phyloP scores from a whole-genome alignment of 2,329 filamentous ascomycete genomes.

The Intubia oerlemansii region DNA sequence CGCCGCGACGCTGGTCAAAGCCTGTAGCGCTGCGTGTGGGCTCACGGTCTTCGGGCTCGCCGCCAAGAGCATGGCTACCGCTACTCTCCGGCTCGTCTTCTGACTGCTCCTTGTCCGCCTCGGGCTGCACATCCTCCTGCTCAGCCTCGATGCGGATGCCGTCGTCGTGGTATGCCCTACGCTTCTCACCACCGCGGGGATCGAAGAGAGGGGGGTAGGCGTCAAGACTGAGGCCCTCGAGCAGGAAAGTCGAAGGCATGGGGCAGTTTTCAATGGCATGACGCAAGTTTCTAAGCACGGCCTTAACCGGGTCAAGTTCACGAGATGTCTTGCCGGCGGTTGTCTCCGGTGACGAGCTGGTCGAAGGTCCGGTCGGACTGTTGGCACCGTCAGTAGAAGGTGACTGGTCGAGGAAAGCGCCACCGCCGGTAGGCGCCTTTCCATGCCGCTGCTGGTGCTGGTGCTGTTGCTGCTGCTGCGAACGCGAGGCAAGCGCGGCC shows the following conservation, averaged over 20 bases:
- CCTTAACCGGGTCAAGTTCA: no score
- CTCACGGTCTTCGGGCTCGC: slow-evolving; percentile 73
- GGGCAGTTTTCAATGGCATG: slow-evolving; percentile 17
- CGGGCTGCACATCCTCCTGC: slow-evolving; percentile 22
- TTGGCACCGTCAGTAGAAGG: no score
- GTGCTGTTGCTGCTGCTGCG: neutral
- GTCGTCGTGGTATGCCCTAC: slow-evolving; percentile 56
- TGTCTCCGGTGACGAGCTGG: no score
- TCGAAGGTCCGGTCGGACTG: neutral
- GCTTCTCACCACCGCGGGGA: slow-evolving; percentile 57
- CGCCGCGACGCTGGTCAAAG: slow-evolving; percentile 38
- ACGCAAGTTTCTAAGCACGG: no score
- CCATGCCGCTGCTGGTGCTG: slow-evolving; percentile 1
- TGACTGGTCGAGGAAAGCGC: no score
- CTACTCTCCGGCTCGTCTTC: slow-evolving; percentile 68
- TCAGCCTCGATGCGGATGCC: slow-evolving; percentile 29
- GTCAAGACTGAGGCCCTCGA: slow-evolving; percentile 9
- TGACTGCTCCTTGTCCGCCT: slow-evolving; percentile 22
- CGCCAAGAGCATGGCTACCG: slow-evolving; percentile 69
- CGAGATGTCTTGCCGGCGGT: no score
- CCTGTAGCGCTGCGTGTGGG: slow-evolving; percentile 24
- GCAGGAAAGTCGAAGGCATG: slow-evolving; percentile 12
- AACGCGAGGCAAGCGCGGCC: slow-evolving; percentile 10
- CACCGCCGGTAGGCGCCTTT: slow-evolving; percentile 3
- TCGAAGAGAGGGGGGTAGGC: slow-evolving; percentile 63